phyloP scores from a whole-genome alignment of 2,329 filamentous ascomycete species.

The Nigrospora oryzae region DNA sequence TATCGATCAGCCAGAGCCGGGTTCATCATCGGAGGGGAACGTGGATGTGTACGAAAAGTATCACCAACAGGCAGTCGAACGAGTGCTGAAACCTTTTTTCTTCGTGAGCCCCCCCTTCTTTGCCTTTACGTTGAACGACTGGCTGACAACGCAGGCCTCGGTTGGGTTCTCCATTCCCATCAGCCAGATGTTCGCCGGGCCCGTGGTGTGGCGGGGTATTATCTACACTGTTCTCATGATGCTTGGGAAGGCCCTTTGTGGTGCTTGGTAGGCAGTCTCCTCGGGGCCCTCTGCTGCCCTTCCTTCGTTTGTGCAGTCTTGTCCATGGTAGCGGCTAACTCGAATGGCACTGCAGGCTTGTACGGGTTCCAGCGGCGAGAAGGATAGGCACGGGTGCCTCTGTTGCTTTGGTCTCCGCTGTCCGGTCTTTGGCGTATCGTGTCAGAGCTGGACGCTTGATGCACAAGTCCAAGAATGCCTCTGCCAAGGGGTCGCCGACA shows the following conservation, averaged over 20 bases:
- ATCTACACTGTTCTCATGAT: constrained; percentile 67
- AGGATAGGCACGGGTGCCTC: no score
- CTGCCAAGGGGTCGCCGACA: no score
- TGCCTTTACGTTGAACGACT: background rate
- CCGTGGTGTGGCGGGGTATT: constrained; percentile 62
- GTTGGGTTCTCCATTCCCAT: constrained; percentile 77
- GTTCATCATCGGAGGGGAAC: background rate
- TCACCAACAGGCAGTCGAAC: constrained; percentile 28
- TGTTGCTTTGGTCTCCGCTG: no score
- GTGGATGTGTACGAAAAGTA: constrained; percentile 27
- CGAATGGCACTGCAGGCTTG: no score
- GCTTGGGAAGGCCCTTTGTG: constrained; percentile 51
- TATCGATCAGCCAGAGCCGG: no score
- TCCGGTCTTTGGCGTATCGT: no score
- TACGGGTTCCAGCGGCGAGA: no score
- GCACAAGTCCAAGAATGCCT: no score
- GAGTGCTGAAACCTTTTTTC: constrained; percentile 62
- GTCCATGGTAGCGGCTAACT: no score
- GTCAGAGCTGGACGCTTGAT: no score
- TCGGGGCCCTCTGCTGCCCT: no score
- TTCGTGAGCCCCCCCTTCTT: constrained; percentile 42
- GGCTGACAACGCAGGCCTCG: constrained; percentile 29
- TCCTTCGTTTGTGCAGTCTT: no score
- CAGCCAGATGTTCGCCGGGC: constrained; percentile 54
- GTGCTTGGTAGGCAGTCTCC: constrained; percentile 33